Percentiles rank a stretch among this genome's conserved stretches.
These are phyloP conservation scores for Logfia minima DNA, from an alignment of 129 eudicot genomes.

Conservation along the genomic window DNA sequence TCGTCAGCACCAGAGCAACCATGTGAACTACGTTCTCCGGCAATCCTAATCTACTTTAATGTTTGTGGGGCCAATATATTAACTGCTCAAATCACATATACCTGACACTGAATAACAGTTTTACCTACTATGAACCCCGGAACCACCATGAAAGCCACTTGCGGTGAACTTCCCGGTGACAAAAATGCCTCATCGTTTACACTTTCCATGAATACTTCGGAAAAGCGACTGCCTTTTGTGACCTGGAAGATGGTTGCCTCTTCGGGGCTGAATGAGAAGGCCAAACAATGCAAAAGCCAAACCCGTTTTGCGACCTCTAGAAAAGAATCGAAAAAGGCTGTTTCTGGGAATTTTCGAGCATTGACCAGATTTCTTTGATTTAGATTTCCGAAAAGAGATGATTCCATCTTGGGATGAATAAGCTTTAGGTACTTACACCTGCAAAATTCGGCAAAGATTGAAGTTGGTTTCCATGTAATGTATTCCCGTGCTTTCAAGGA, in stretches of 20 bases:
- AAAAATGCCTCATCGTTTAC: constrained; percentile 65
- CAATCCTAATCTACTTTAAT: constrained; percentile 6
- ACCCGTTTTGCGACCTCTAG: constrained; percentile 76
- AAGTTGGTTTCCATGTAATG: constrained; percentile 65
- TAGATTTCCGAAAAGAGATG: constrained; percentile 65
- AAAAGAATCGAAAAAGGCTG: constrained; percentile 52
- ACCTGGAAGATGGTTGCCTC: constrained; percentile 69
- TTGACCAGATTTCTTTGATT: constrained; percentile 50
- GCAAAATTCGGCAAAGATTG: constrained; percentile 67
- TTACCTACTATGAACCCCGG: constrained; percentile 87
- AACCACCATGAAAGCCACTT: constrained; percentile 74
- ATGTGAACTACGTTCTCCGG: constrained; percentile 8
- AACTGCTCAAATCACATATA: constrained; percentile 48
- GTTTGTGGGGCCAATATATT: not conserved
- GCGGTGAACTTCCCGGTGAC: constrained; percentile 41
- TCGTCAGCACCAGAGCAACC: not conserved
- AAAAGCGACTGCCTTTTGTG: constrained; percentile 58
- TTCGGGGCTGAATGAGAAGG: constrained; percentile 52
- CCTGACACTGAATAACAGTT: constrained; percentile 71
- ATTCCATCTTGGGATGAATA: constrained; percentile 89
- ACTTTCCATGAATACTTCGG: constrained; percentile 87
- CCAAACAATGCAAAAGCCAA: constrained; percentile 84
- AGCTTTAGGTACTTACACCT: constrained; percentile 60
- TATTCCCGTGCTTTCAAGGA: constrained; percentile 62
- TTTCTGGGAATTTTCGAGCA: constrained; percentile 65